Percentiles rank a stretch among this genome's conserved stretches.
phyloP scores from a whole-genome alignment of 2,329 filamentous ascomycete species.

The Aspergillus fructus region DNA sequence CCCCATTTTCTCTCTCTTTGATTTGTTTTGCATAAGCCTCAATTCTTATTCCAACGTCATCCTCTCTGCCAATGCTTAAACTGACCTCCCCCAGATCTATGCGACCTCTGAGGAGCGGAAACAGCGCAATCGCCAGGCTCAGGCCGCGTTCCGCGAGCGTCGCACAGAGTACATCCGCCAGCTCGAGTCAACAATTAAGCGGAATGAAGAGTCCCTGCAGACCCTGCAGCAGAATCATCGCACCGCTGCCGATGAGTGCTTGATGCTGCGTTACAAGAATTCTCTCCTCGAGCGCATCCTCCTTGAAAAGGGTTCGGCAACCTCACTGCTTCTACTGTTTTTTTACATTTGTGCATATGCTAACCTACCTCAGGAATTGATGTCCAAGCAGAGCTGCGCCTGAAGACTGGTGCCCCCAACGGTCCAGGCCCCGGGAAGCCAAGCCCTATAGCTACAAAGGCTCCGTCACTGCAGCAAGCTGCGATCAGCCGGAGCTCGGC shows the following conservation, averaged over 20 bases:
- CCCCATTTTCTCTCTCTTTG: slow-evolving; percentile 10
- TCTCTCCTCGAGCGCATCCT: slow-evolving; percentile 92
- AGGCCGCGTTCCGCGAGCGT: slow-evolving; percentile 94
- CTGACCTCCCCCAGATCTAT: slow-evolving; percentile 69
- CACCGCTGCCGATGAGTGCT: slow-evolving; percentile 89
- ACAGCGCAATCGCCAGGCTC: slow-evolving; percentile 93
- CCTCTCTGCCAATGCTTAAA: slow-evolving; percentile 1
- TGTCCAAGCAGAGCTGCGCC: slow-evolving; percentile 90
- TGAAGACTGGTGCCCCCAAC: slow-evolving; percentile 86
- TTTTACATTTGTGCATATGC: slow-evolving; percentile 7
- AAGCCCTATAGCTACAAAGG: slow-evolving; percentile 67
- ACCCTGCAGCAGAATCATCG: slow-evolving; percentile 92
- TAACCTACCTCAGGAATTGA: slow-evolving; percentile 69
- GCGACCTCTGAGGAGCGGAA: slow-evolving; percentile 98
- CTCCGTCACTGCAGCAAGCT: slow-evolving; percentile 74
- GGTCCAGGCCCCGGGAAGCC: slow-evolving; percentile 59
- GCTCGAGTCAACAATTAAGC: slow-evolving; percentile 93
- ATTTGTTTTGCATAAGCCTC: slow-evolving; percentile 8
- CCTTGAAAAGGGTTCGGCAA: slow-evolving; percentile 77
- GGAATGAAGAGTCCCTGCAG: slow-evolving; percentile 91
- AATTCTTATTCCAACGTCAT: slow-evolving; percentile 8
- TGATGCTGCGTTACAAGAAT: slow-evolving; percentile 99
- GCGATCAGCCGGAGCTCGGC: slow-evolving; percentile 76
- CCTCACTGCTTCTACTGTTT: neutral
- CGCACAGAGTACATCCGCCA: slow-evolving; percentile 99